These are phyloP conservation scores for Fonsecaea pedrosoi DNA, from an alignment of 2,329 filamentous ascomycete species.

Conservation along the genomic window DNA sequence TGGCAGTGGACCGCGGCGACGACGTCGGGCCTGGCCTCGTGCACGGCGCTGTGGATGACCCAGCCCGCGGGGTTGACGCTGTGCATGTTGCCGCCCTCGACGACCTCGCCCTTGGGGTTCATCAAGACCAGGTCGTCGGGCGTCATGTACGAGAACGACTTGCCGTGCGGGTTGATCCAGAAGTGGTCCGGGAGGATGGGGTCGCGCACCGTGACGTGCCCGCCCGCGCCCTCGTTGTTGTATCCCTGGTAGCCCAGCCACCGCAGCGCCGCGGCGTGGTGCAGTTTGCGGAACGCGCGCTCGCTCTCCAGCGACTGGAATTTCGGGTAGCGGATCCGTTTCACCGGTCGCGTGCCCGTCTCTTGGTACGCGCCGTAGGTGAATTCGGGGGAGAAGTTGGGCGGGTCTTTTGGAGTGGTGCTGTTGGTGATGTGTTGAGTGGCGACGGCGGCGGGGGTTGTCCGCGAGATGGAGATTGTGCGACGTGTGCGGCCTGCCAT, in stretches of 20 bases:
- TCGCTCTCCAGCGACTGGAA: slow-evolving; percentile 36
- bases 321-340: slow-evolving; percentile 33
- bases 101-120: slow-evolving; percentile 48
- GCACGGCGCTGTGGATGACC: slow-evolving; percentile 67
- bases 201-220: slow-evolving; percentile 55
- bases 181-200: slow-evolving; percentile 45
- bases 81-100: slow-evolving; percentile 47
- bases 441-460: slow-evolving; percentile 1
- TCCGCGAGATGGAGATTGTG: slow-evolving; percentile 7
- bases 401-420: slow-evolving; percentile 8
- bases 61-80: slow-evolving; percentile 59
- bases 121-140: slow-evolving; percentile 50
- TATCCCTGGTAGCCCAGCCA: slow-evolving; percentile 42
- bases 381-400: slow-evolving; percentile 22
- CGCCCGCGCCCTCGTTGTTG: slow-evolving; percentile 41
- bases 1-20: slow-evolving; percentile 66
- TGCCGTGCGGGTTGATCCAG: slow-evolving; percentile 42
- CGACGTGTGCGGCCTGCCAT: not conserved
- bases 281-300: slow-evolving; percentile 38
- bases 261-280: slow-evolving; percentile 50
- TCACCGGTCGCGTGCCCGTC: slow-evolving; percentile 30
- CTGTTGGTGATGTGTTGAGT: slow-evolving; percentile 9
- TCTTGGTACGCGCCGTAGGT: slow-evolving; percentile 30
- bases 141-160: slow-evolving; percentile 52
- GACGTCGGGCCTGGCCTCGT: slow-evolving; percentile 65